These are phyloP conservation scores for Cyberlindnera maritima DNA, from an alignment of 805 yeast species.

Conservation along the genomic window DNA sequence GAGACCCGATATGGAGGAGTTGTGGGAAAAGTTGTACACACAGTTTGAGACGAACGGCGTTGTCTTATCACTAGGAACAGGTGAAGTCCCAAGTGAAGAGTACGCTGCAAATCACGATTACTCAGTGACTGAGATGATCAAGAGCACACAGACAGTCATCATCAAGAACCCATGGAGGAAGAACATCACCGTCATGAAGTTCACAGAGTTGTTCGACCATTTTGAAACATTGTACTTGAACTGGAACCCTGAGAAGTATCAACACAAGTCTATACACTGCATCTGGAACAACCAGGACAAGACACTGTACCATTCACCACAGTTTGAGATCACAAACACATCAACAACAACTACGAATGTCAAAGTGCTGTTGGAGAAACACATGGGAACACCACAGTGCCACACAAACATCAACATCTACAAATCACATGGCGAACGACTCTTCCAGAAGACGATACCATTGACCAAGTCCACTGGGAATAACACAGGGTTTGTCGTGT, in stretches of 20 bases:
- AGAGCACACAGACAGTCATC: constrained; percentile 20
- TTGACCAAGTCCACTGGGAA: constrained; percentile 19
- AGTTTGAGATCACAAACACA: constrained; percentile 39
- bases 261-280: constrained; percentile 27
- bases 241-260: constrained; percentile 50
- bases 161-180: constrained; percentile 48
- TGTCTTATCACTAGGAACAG: constrained; percentile 70
- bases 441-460: constrained; percentile 17
- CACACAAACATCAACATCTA: constrained; percentile 30
- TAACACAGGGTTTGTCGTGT: constrained; percentile 39
- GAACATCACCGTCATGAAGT: constrained; percentile 17
- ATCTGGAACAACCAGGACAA: constrained; percentile 26
- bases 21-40: constrained; percentile 35
- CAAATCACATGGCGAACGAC: constrained; percentile 31
- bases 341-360: constrained; percentile 31
- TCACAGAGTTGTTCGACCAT: constrained; percentile 31
- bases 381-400: constrained; percentile 27
- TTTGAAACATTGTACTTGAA: constrained; percentile 60
- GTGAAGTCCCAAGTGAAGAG: constrained; percentile 34
- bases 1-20: constrained; percentile 29
- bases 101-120: constrained; percentile 70
- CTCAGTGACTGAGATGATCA: constrained; percentile 44
- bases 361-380: constrained; percentile 51
- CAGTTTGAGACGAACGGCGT: constrained; percentile 36
- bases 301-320: constrained; percentile 37